Base-by-base conservation (phyloP, 2,329 filamentous ascomycete species). In the Dothistroma pini region DNA sequence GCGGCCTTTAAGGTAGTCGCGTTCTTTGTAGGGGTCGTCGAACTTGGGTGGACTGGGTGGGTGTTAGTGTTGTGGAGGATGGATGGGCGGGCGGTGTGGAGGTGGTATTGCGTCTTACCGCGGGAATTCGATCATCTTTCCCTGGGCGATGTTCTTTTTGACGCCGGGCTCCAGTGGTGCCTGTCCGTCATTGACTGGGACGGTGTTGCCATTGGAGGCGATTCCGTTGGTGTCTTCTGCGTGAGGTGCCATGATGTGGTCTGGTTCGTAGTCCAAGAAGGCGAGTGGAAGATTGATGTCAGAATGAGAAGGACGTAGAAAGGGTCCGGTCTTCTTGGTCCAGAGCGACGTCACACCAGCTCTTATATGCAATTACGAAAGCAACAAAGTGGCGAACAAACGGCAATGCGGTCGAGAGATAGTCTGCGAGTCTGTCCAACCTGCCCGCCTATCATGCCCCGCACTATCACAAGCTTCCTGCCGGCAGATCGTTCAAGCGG, bases 1-100 rank as follows among this genome's bases (percentile, higher is more conserved):
- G 21, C 78, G 75, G 58, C 78, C 77, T 49, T 77, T 77, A 48
- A 74, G 67, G 69, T 76, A 80, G 51, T 75, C 73, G 29, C 78
- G 71, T 63, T 79, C 72, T 56, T 70, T 66, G 63, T 75, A 70
- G 47, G 73, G 73, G 65, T 76, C 74, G 16, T 73, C 71, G 58
- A 76, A 76, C 54, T 67, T 69, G 9, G 69, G 70, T 29, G 70
- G 70, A 50, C 70, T 68, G 31, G 14, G 31, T 22, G 50, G 22
- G 44, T 10, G n/a, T 14, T 10, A 10, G 44, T 25, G 44, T 21
- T 49, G n/a, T 14, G n/a, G 44, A n/a, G 44, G 32, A 38, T 16
- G 44, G 44, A 9, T 49, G 44, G 10, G 44, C 11, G 44, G 10
- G 44, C 11, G 44, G 22, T 49, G 44, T 49, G 44, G 44, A 10